Evolutionary conservation across 1,284 basidiomycete species (phyloP), one percentile per base, ranked within the genome.

Genomic region (Mycena sp.): DNA sequence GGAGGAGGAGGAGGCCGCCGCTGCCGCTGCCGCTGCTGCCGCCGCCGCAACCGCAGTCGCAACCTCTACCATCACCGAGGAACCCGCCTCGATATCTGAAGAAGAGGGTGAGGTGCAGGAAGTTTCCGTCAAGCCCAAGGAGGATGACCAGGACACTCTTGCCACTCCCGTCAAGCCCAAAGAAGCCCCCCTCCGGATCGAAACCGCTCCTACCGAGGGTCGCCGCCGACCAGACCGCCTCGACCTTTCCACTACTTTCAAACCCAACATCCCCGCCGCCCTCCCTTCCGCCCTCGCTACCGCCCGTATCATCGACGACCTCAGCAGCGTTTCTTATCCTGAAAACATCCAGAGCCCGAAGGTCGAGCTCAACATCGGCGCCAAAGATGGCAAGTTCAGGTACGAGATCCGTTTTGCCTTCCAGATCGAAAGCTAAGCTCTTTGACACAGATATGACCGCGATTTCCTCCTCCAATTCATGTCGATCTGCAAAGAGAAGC

Each of bases 391-490:
- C 78, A 97, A 96, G 83, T 98, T 96, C 88, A 92, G 92, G 93
- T 93, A 80, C 72, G 78, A 76, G 22, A 52, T 70, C 70, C 25
- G 20, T 71, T 59, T 65, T 69, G 67, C 65, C 20, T 62, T 56
- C 9, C 34, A 44, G n/a, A 30, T 20, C 18, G 6, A n/a, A 39
- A 44, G 20, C 38, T 71, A 41, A 65, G 11, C 14, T 30, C 14
- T 30, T 5, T 13, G 16, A 38, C 34, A 7, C 67, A 95, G 97
- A 77, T 99, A 99, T 82, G 96, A 99, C 82, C 96, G 97, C 62
- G 96, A 97, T 57, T 99, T 99, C 90, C 87, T 99, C 41, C 84
- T 99, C 74, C 98, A 99, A 80, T 99, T 99, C 86, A 98, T 98
- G 96, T 85, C 86, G 52, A 86, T 98, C 69, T 99, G 96, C 87